Evolutionary conservation across 257 asterid species (phyloP), one percentile per base, ranked within the genome.

Genomic region (Nicotiana attenuata): DNA sequence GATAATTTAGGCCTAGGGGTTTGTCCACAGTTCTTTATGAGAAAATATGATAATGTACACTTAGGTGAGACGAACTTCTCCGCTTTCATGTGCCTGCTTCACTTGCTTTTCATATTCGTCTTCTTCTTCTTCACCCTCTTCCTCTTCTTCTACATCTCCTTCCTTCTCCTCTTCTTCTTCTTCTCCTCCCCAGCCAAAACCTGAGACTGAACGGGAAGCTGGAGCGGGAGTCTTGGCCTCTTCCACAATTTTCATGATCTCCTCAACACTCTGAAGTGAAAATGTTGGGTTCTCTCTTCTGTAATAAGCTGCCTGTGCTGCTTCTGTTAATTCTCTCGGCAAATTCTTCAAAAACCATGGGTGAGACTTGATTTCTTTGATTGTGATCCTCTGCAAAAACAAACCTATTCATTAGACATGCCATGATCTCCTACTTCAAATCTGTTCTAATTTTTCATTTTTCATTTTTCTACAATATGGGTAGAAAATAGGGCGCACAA

Each of bases 331-430:
- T 83, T 92, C 97, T 86, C 97, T 86, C 0, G 97, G 97, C 77
- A 93, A 82, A 82, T 93, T 92, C 91, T 92, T 93, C 86, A 93
- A 80, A 69, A 93, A 93, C 97, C 98, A 93, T 31, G 96, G 94
- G 83, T 93, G 97, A 3, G 91, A 57, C 82, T 93, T 93, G 86
- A 93, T 90, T 10, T 93, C 93, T 82, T 90, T 89, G 67, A 93
- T 78, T 7, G 93, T 78, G 55, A 93, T 80, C 85, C 98, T 90
- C 97, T 92, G 90, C 90, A 85, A 84, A 41, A 81, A 56, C 60
- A 65, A 80, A 50, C 33, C 45, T 65, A n/a, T 19, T 31, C 19
- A 67, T 65, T 61, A 80, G 24, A 26, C 69, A 22, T n/a, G 33
- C 76, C 38, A 64, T 60, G 17, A 50, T 22, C 28, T 24, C 57